Evolutionary conservation across 148 eudicot genomes (phyloP).

Genomic region (Rhododendron simsii): DNA sequence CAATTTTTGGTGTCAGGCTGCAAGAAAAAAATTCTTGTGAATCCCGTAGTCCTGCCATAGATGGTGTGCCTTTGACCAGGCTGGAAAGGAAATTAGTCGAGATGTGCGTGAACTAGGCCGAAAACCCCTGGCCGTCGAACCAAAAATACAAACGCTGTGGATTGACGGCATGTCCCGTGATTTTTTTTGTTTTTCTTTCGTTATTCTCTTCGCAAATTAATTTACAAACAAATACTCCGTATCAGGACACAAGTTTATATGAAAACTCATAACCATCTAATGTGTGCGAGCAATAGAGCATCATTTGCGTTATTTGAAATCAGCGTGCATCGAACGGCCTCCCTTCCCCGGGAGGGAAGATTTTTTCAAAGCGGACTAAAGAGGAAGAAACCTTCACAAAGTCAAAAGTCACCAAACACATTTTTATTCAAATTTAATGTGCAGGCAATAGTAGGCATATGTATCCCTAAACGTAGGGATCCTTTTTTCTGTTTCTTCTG

Average conservation of each 20-base stretch:
- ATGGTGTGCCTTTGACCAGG: no score
- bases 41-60: no score
- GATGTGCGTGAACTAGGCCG: no score
- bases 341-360: no score
- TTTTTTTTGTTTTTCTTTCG: neutral
- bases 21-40: no score
- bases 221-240: neutral
- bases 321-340: no score
- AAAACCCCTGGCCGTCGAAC: no score
- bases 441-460: neutral
- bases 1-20: no score
- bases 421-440: neutral
- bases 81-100: no score
- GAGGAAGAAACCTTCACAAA: neutral
- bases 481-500: neutral
- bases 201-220: neutral
- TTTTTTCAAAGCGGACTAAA: no score
- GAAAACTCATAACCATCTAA: no score
- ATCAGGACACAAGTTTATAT: no score
- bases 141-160: neutral
- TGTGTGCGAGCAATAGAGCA: neutral
- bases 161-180: neutral
- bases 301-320: neutral
- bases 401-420: neutral
- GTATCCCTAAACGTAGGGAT: neutral